These are phyloP conservation scores for Fusarium penzigii DNA, from an alignment of 2,329 filamentous ascomycete genomes.

Conservation along the genomic window DNA sequence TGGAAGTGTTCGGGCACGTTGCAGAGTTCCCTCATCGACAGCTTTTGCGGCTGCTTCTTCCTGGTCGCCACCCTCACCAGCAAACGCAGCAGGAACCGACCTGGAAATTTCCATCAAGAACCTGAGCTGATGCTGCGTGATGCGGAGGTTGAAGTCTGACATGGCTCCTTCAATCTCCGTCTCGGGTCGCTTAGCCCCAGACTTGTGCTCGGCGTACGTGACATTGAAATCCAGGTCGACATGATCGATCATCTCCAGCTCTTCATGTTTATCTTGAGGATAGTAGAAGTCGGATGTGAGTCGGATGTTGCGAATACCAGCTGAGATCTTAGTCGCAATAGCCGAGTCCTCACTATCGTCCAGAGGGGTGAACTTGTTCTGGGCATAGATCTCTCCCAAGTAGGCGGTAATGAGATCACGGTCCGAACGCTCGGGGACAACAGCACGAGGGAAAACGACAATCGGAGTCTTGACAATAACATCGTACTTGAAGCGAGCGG, in stretches of 20 bases:
- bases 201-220: conserved; percentile 84
- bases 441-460: conserved; percentile 84
- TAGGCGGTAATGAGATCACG: conserved; percentile 90
- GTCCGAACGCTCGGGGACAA: conserved; percentile 67
- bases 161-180: conserved; percentile 88
- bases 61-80: conserved; percentile 63
- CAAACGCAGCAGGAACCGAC: conserved; percentile 85
- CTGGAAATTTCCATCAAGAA: conserved; percentile 85
- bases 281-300: conserved; percentile 91
- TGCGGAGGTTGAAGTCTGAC: conserved; percentile 86
- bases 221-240: conserved; percentile 93
- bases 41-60: conserved; percentile 76
- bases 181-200: conserved; percentile 78
- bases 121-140: conserved; percentile 89
- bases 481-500: conserved; percentile 90
- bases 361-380: conserved; percentile 86
- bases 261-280: conserved; percentile 68
- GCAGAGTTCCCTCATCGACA: conserved; percentile 59
- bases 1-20: conserved; percentile 47
- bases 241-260: conserved; percentile 95
- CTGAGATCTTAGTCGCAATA: conserved; percentile 84
- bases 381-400: conserved; percentile 94
- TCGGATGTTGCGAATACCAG: conserved; percentile 88
- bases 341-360: conserved; percentile 73
- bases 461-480: conserved; percentile 94